phyloP scores from a whole-genome alignment of 2,329 filamentous ascomycete genomes.

The Colletotrichum noveboracense region DNA sequence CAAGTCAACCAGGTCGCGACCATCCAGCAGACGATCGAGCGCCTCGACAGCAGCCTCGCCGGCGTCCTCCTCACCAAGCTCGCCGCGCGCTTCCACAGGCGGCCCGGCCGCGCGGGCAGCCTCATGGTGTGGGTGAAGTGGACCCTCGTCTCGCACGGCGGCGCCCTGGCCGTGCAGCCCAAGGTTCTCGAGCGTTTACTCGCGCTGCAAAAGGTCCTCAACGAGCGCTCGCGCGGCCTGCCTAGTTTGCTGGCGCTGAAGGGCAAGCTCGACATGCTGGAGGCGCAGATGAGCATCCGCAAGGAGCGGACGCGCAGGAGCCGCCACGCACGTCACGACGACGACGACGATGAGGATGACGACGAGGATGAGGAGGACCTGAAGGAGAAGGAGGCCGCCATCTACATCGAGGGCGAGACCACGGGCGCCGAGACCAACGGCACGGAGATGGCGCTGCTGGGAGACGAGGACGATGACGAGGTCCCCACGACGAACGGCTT shows the following conservation, averaged over 20 bases:
- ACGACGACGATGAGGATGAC: slow-evolving; percentile 57
- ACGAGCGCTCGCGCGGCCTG: slow-evolving; percentile 83
- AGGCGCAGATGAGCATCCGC: slow-evolving; percentile 85
- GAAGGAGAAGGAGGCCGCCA: slow-evolving; percentile 48
- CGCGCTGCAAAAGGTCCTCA: slow-evolving; percentile 84
- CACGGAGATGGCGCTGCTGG: slow-evolving; percentile 40
- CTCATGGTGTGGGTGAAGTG: slow-evolving; percentile 97
- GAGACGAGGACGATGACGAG: slow-evolving; percentile 63
- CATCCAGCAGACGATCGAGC: slow-evolving; percentile 87
- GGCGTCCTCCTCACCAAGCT: slow-evolving; percentile 81
- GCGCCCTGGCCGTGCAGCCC: slow-evolving; percentile 86
- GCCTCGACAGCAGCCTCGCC: slow-evolving; percentile 85
- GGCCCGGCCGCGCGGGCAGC: slow-evolving; percentile 86
- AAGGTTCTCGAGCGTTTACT: slow-evolving; percentile 79
- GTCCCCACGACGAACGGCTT: slow-evolving; percentile 60
- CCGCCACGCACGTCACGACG: slow-evolving; percentile 36
- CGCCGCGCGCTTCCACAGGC: slow-evolving; percentile 83
- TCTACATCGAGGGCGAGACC: slow-evolving; percentile 84
- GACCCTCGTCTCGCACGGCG: slow-evolving; percentile 91
- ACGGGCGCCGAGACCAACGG: slow-evolving; percentile 38
- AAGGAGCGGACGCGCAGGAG: slow-evolving; percentile 65
- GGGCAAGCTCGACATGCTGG: slow-evolving; percentile 93
- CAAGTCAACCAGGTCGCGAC: slow-evolving; percentile 77
- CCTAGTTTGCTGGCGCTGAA: slow-evolving; percentile 86
- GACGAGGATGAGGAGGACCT: slow-evolving; percentile 63